Percentiles rank a stretch among this genome's conserved stretches.
Conservation (phyloP, 768 basidiomycete genomes). For the Phaeotremella skinneri region DNA sequence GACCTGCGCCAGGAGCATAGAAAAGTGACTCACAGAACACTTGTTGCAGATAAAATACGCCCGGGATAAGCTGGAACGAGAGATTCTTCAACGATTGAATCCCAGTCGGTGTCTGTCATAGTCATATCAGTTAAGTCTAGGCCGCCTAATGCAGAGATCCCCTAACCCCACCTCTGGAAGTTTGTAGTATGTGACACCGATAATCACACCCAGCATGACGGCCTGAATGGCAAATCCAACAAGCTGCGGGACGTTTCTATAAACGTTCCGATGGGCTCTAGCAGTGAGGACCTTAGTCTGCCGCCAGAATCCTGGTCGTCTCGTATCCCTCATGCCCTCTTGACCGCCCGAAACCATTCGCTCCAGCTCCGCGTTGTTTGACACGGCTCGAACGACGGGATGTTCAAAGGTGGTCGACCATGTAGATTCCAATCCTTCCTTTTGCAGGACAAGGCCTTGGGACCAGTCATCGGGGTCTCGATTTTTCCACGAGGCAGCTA, state of each 20-base stretch:
- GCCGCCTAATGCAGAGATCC: constrained; percentile 34
- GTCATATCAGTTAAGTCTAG: neutral
- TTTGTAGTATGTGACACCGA: constrained; percentile 54
- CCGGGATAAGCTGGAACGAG: constrained; percentile 43
- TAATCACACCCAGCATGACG: constrained; percentile 41
- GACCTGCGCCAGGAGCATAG: constrained; percentile 33
- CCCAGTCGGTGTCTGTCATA: constrained; percentile 47
- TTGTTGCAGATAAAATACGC: constrained; percentile 49
- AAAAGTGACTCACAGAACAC: constrained; percentile 32
- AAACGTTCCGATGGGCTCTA: constrained; percentile 45
- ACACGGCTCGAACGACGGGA: neutral
- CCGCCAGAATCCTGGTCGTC: constrained; percentile 33
- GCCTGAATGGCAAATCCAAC: constrained; percentile 31
- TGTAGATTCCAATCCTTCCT: constrained; percentile 9
- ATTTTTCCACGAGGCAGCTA: constrained; percentile 53
- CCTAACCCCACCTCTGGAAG: constrained; percentile 48
- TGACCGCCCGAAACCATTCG: neutral
- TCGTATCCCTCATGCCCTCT: constrained; percentile 21
- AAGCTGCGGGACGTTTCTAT: constrained; percentile 40
- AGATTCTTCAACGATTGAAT: constrained; percentile 54
- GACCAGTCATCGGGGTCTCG: constrained; percentile 7
- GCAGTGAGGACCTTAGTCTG: constrained; percentile 45
- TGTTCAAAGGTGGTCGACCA: neutral
- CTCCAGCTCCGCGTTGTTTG: neutral
- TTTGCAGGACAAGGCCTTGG: constrained; percentile 2